Evolutionary conservation across 805 yeast genomes (phyloP).

Genomic region (Starmerella stigmatis): DNA sequence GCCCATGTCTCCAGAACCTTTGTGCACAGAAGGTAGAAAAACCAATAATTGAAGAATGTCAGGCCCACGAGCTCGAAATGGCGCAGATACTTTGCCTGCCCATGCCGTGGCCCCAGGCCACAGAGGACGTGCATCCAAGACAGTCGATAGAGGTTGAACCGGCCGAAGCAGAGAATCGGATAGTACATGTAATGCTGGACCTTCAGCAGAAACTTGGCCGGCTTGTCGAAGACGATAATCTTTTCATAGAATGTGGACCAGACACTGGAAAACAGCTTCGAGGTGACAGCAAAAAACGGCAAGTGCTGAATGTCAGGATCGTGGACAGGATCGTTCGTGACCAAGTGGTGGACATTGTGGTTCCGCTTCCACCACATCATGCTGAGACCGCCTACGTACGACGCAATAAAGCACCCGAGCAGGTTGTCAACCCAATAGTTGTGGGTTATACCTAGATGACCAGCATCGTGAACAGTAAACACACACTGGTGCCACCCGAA

Average conservation of each 20-base stretch:
- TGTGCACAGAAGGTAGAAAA: constrained; percentile 52
- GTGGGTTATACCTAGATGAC: constrained; percentile 76
- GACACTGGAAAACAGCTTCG: constrained; percentile 54
- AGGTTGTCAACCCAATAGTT: constrained; percentile 65
- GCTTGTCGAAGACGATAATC: constrained; percentile 52
- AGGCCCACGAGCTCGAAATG: constrained; percentile 67
- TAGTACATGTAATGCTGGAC: constrained; percentile 64
- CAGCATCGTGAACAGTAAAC: constrained; percentile 84
- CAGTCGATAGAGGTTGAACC: constrained; percentile 72
- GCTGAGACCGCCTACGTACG: constrained; percentile 78
- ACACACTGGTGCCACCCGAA: constrained; percentile 82
- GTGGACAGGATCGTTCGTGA: constrained; percentile 87
- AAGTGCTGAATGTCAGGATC: constrained; percentile 91
- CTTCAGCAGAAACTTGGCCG: constrained; percentile 50
- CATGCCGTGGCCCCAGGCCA: constrained; percentile 72
- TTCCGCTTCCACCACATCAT: constrained; percentile 93
- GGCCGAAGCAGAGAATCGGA: constrained; percentile 68
- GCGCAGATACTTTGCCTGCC: constrained; percentile 79
- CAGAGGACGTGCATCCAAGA: constrained; percentile 65
- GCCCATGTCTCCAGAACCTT: constrained; percentile 43
- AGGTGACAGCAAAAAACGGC: constrained; percentile 81
- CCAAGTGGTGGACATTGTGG: constrained; percentile 84
- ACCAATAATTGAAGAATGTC: constrained; percentile 67
- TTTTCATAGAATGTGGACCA: constrained; percentile 74
- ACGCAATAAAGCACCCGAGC: constrained; percentile 62